Percentiles rank a stretch among this genome's conserved stretches.
phyloP scores from a whole-genome alignment of 129 eudicot species.

The Centella asiatica region DNA sequence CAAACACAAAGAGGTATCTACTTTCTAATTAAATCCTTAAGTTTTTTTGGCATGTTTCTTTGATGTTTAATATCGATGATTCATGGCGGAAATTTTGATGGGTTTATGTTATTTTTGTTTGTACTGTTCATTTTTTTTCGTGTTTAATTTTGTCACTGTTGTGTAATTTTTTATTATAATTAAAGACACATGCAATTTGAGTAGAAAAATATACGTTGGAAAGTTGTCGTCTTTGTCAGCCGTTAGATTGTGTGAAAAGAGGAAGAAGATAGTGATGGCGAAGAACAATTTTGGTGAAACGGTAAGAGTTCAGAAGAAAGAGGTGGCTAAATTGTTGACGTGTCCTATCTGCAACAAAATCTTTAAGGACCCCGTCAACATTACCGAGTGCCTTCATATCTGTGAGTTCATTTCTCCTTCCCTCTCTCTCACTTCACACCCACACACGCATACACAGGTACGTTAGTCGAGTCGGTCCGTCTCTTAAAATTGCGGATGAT shows the following conservation, averaged over 20 bases:
- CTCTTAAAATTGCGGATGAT: background rate
- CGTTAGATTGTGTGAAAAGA: background rate
- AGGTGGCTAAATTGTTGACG: slow-evolving; percentile 12
- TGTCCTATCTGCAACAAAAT: slow-evolving; percentile 24
- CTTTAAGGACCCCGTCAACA: slow-evolving; percentile 13
- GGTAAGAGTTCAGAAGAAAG: background rate
- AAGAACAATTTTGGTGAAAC: too few species aligned
- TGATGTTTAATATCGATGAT: background rate
- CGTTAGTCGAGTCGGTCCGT: background rate
- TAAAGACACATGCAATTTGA: background rate
- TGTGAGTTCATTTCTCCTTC: background rate
- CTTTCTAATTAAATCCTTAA: background rate
- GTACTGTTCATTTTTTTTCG: too few species aligned
- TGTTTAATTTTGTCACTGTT: too few species aligned
- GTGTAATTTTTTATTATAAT: too few species aligned
- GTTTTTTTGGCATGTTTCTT: too few species aligned
- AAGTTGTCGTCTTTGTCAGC: background rate
- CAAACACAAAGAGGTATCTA: too few species aligned
- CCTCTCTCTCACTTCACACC: background rate
- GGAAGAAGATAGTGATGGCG: background rate
- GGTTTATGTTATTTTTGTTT: too few species aligned
- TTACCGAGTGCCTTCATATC: slow-evolving; percentile 22
- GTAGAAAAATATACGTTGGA: background rate
- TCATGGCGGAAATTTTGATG: background rate
- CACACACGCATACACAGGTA: background rate